These are phyloP conservation scores for Emergomyces pasteurianus DNA, from an alignment of 2,329 filamentous ascomycete genomes.

Conservation along the genomic window DNA sequence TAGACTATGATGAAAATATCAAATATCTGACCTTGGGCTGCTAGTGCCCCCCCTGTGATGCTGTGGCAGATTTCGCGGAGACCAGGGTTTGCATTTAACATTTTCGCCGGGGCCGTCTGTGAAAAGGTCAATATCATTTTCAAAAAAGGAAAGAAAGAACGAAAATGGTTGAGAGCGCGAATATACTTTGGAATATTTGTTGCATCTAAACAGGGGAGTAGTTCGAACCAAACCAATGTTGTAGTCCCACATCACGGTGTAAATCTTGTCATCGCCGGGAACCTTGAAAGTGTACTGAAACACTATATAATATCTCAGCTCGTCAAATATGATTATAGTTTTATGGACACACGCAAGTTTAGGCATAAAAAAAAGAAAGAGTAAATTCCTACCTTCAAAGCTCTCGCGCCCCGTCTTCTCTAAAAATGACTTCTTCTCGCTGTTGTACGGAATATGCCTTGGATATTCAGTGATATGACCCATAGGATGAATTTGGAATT, in stretches of 20 bases:
- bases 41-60: slow-evolving; percentile 84
- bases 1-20: slow-evolving; percentile 9
- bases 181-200: slow-evolving; percentile 71
- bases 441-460: slow-evolving; percentile 84
- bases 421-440: slow-evolving; percentile 80
- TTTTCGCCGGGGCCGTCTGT: slow-evolving; percentile 80
- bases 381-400: slow-evolving; percentile 5
- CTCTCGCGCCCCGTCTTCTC: slow-evolving; percentile 77
- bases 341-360: background rate
- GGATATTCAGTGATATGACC: slow-evolving; percentile 49
- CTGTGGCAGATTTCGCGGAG: slow-evolving; percentile 84
- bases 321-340: background rate
- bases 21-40: slow-evolving; percentile 63
- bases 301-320: slow-evolving; percentile 43
- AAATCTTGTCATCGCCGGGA: slow-evolving; percentile 54
- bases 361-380: slow-evolving; percentile 9
- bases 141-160: no score
- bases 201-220: slow-evolving; percentile 88
- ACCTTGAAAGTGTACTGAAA: slow-evolving; percentile 74
- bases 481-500: slow-evolving; percentile 54
- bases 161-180: background rate
- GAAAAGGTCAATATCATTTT: background rate
- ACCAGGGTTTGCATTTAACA: slow-evolving; percentile 64
- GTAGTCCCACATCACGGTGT: slow-evolving; percentile 92
- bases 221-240: slow-evolving; percentile 87